Conservation (phyloP, 768 basidiomycete genomes). For the Pulveroboletus sp. region DNA sequence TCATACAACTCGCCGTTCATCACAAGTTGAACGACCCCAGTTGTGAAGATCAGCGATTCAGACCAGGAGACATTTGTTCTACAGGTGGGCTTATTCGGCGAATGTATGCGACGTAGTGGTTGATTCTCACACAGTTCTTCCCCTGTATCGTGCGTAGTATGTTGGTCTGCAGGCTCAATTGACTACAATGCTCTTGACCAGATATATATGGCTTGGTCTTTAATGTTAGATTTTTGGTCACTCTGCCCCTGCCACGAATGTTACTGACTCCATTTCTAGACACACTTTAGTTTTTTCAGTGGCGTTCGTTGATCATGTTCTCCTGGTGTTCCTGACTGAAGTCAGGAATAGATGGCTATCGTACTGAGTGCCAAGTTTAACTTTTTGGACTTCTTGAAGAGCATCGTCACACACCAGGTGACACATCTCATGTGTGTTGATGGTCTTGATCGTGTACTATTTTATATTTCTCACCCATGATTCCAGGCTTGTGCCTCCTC, state of each 20-base stretch:
- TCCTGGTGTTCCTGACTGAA: slow-evolving; percentile 4
- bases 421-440: slow-evolving; percentile 41
- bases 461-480: not conserved
- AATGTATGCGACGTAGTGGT: too few species aligned
- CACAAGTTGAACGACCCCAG: slow-evolving; percentile 44
- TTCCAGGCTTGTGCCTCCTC: slow-evolving; percentile 43
- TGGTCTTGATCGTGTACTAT: not conserved
- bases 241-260: not conserved
- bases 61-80: slow-evolving; percentile 58
- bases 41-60: slow-evolving; percentile 50
- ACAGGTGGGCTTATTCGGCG: slow-evolving; percentile 40
- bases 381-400: slow-evolving; percentile 43
- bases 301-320: slow-evolving; percentile 41
- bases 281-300: slow-evolving; percentile 55
- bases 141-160: slow-evolving; percentile 53
- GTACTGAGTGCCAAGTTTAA: slow-evolving; percentile 47
- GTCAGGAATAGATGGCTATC: slow-evolving; percentile 42
- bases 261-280: slow-evolving; percentile 34
- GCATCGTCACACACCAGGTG: slow-evolving; percentile 43
- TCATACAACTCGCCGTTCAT: slow-evolving; percentile 59
- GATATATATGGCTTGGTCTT: slow-evolving; percentile 70
- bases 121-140: slow-evolving; percentile 42
- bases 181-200: slow-evolving; percentile 16
- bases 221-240: slow-evolving; percentile 38
- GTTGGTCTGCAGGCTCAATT: not conserved